A percentile compares a stretch with the other conserved stretches of the same genome.
phyloP scores from a whole-genome alignment of 305 asterid genomes.

The Plantago coronopus region DNA sequence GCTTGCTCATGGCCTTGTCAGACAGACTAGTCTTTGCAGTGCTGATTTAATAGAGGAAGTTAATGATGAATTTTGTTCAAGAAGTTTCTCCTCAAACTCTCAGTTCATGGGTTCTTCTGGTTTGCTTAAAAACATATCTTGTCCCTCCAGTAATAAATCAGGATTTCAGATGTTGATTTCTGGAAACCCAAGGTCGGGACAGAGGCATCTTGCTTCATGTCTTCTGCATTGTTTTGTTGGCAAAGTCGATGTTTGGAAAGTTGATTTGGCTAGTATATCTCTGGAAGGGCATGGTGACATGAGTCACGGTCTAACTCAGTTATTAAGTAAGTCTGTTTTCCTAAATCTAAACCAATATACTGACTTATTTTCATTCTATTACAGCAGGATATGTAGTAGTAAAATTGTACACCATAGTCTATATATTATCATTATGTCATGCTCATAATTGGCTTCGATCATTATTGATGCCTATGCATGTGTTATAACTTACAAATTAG shows the following conservation, averaged over 20 bases:
- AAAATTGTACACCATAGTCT: slow-evolving; percentile 13
- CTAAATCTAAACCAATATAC: slow-evolving; percentile 8
- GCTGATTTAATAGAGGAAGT: slow-evolving; percentile 37
- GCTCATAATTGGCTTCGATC: slow-evolving; percentile 9
- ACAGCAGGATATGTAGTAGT: slow-evolving; percentile 17
- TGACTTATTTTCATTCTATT: slow-evolving; percentile 10
- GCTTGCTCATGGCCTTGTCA: slow-evolving; percentile 45
- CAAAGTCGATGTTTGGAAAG: slow-evolving; percentile 69
- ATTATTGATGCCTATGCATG: slow-evolving; percentile 11
- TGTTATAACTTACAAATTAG: slow-evolving; percentile 13
- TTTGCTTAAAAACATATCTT: slow-evolving; percentile 34
- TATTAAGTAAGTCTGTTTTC: slow-evolving; percentile 63
- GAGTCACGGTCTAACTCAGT: slow-evolving; percentile 73
- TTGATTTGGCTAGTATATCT: slow-evolving; percentile 83
- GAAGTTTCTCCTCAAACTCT: slow-evolving; percentile 43
- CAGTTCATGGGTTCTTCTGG: slow-evolving; percentile 47
- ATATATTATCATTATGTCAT: slow-evolving; percentile 3
- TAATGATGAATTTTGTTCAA: slow-evolving; percentile 35
- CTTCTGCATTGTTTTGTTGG: slow-evolving; percentile 90
- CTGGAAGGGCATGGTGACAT: slow-evolving; percentile 96
- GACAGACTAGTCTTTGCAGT: slow-evolving; percentile 35
- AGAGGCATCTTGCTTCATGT: slow-evolving; percentile 91
- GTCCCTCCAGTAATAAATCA: slow-evolving; percentile 39
- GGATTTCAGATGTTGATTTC: slow-evolving; percentile 84
- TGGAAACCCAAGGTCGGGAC: slow-evolving; percentile 83